Conservation (phyloP, 345 rosid species). For the Citrus mangshanensis region DNA sequence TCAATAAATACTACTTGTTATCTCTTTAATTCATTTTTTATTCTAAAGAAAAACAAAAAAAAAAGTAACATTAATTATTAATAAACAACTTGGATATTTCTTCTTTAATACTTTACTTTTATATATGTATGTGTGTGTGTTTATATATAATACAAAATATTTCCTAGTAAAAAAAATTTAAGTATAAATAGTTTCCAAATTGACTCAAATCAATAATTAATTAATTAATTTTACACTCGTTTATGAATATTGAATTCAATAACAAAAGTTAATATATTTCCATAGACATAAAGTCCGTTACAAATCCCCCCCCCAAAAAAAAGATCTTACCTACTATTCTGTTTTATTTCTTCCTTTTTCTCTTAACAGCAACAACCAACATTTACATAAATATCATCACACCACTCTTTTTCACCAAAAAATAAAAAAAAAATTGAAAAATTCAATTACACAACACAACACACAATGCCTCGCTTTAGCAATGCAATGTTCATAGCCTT, state of each 20-base stretch:
- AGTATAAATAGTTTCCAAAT: no score
- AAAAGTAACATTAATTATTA: no score
- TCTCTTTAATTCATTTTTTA: no score
- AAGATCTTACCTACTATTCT: neutral
- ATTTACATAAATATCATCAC: neutral
- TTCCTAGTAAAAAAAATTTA: no score
- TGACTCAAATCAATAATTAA: neutral
- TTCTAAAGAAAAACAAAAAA: no score
- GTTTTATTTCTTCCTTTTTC: neutral
- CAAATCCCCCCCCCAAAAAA: no score
- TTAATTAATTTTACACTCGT: neutral
- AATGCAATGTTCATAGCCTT: neutral
- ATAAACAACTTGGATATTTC: no score
- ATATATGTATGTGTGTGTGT: no score
- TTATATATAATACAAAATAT: no score
- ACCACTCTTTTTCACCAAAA: neutral
- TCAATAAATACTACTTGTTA: no score
- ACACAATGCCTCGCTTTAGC: neutral
- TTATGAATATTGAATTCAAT: neutral
- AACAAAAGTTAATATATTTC: neutral
- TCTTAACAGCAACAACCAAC: neutral
- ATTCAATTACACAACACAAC: neutral
- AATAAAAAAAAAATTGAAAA: neutral
- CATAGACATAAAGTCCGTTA: neutral
- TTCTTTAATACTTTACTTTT: no score